phyloP scores from a whole-genome alignment of 2,329 filamentous ascomycete genomes.

The Fonsecaea pedrosoi region DNA sequence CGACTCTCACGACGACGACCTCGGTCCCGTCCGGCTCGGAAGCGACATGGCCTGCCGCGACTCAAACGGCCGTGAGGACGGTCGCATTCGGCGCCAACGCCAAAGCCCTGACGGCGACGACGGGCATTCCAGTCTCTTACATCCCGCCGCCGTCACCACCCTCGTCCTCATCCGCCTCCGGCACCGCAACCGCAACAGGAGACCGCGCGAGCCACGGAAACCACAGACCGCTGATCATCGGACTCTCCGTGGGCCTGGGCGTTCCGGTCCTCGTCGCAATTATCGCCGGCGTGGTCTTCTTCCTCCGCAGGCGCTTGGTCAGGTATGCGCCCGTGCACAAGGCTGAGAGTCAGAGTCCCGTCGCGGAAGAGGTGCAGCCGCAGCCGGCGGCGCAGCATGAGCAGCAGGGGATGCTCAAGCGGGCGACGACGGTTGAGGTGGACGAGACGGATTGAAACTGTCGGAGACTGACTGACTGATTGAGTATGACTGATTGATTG shows the following conservation, averaged over 20 bases:
- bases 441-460: neutral
- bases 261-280: neutral
- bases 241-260: slow-evolving; percentile 1
- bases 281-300: neutral
- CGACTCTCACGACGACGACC: slow-evolving; percentile 1
- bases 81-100: slow-evolving; percentile 3
- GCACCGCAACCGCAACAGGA: neutral
- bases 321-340: neutral
- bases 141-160: neutral
- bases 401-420: neutral
- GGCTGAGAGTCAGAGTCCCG: neutral
- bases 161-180: neutral
- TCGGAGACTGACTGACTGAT: neutral
- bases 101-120: slow-evolving; percentile 8
- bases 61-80: neutral
- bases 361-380: neutral
- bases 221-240: slow-evolving; percentile 3
- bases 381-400: neutral
- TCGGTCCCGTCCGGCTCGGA: neutral
- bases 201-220: neutral
- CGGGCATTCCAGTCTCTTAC: slow-evolving; percentile 1
- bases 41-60: neutral
- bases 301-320: neutral
- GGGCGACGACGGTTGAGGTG: neutral
- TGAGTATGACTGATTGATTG: neutral